Percentiles rank a stretch among this genome's conserved stretches.
phyloP scores from a whole-genome alignment of 2,329 filamentous ascomycete genomes.

The Simplicillium aogashimaense region DNA sequence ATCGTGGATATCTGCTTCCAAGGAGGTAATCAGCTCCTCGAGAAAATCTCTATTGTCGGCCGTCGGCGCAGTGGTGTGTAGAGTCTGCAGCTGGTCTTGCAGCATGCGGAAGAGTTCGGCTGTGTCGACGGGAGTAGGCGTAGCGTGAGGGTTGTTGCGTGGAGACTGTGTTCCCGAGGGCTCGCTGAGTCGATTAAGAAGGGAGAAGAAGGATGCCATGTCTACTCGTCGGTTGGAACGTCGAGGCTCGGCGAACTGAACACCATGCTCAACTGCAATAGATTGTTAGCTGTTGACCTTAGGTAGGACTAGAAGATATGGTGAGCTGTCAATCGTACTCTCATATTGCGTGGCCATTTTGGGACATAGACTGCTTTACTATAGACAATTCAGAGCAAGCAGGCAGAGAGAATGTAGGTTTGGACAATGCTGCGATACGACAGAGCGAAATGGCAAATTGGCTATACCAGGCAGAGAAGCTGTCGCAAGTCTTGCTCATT shows the following conservation, averaged over 20 bases:
- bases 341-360: constrained; percentile 49
- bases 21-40: constrained; percentile 31
- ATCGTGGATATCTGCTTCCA: constrained; percentile 40
- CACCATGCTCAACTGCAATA: constrained; percentile 52
- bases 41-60: constrained; percentile 40
- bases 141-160: constrained; percentile 44
- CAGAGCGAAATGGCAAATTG: neutral
- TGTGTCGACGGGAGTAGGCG: constrained; percentile 50
- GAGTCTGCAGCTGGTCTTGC: constrained; percentile 46
- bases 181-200: constrained; percentile 42
- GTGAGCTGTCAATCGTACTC: constrained; percentile 22
- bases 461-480: constrained; percentile 5
- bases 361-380: neutral
- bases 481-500: constrained; percentile 1
- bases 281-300: neutral
- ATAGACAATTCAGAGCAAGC: neutral
- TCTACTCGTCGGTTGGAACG: constrained; percentile 43
- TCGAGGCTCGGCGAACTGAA: constrained; percentile 32
- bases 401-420: neutral
- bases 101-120: constrained; percentile 48
- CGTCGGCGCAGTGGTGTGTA: constrained; percentile 37
- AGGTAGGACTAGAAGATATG: neutral
- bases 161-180: constrained; percentile 20
- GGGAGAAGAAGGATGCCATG: constrained; percentile 53
- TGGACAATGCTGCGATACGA: too few relatives aligned